Evolutionary conservation across 768 basidiomycete species (phyloP).

Genomic region (Pleurotus cornucopiae): DNA sequence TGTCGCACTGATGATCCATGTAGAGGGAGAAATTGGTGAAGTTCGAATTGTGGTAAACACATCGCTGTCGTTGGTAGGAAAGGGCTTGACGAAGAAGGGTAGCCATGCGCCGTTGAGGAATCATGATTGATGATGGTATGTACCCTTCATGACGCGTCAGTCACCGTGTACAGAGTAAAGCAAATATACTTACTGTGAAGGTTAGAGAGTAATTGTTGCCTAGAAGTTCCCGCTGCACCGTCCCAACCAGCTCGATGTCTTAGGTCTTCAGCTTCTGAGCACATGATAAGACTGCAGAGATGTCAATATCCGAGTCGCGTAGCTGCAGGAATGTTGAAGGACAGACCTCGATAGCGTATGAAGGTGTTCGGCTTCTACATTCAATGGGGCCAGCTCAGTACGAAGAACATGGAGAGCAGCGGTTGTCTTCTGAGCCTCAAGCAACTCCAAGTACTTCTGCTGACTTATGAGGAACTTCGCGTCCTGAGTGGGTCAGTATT

Average conservation of each 20-base stretch:
- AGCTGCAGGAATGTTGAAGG: conserved; percentile 2
- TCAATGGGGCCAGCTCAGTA: conserved; percentile 81
- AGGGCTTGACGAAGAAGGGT: conserved; percentile 85
- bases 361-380: conserved; percentile 74
- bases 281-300: conserved; percentile 75
- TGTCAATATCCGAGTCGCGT: no score
- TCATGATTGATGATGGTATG: conserved; percentile 90
- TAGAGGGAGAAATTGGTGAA: conserved; percentile 73
- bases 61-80: conserved; percentile 71
- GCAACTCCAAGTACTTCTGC: conserved; percentile 93
- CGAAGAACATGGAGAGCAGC: conserved; percentile 83
- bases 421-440: conserved; percentile 78
- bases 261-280: conserved; percentile 78
- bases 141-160: conserved; percentile 46
- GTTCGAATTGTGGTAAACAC: conserved; percentile 81
- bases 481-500: conserved; percentile 42
- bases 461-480: conserved; percentile 84
- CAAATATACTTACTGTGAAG: conserved; percentile 66
- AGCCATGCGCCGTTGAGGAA: conserved; percentile 84
- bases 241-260: conserved; percentile 84
- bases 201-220: conserved; percentile 67
- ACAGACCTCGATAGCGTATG: conserved; percentile 84
- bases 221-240: conserved; percentile 77
- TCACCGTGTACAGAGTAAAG: conserved; percentile 5
- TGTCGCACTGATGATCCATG: conserved; percentile 79